Conservation (phyloP, 441 rosid genomes). For the Brassica balearica region DNA sequence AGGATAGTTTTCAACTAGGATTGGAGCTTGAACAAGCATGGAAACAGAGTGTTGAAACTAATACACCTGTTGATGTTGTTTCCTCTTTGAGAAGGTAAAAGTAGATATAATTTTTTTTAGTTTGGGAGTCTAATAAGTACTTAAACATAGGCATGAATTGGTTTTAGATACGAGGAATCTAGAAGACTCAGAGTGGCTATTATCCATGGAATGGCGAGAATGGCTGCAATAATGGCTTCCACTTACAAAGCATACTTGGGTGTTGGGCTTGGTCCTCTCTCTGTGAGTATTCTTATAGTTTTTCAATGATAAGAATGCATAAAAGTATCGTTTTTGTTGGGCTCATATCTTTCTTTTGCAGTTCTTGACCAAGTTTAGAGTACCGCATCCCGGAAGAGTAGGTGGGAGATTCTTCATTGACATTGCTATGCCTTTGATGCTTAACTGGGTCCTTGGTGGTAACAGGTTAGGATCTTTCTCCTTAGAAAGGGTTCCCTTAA, state of each 20-base stretch:
- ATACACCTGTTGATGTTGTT: slow-evolving; percentile 61
- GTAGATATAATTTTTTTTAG: neutral
- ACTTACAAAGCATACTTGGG: slow-evolving; percentile 93
- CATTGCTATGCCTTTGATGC: slow-evolving; percentile 84
- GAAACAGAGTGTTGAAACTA: slow-evolving; percentile 62
- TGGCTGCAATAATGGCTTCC: slow-evolving; percentile 97
- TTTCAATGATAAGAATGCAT: slow-evolving; percentile 4
- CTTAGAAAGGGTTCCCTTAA: neutral
- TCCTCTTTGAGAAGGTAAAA: slow-evolving; percentile 76
- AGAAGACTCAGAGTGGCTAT: slow-evolving; percentile 83
- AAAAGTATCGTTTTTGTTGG: neutral
- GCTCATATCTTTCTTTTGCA: slow-evolving; percentile 38
- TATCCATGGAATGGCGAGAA: slow-evolving; percentile 92
- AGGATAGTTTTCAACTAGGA: slow-evolving; percentile 93
- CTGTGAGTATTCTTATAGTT: slow-evolving; percentile 54
- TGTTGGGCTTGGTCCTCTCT: slow-evolving; percentile 92
- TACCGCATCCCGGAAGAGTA: slow-evolving; percentile 91
- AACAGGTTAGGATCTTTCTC: slow-evolving; percentile 67
- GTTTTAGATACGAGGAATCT: slow-evolving; percentile 70
- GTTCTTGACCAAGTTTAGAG: slow-evolving; percentile 87
- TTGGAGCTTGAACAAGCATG: slow-evolving; percentile 84
- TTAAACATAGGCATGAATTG: neutral
- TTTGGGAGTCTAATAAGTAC: neutral
- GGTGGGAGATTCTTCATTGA: slow-evolving; percentile 86
- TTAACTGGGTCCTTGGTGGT: slow-evolving; percentile 91